Evolutionary conservation across 2,329 filamentous ascomycete genomes (phyloP).

Genomic region (Neophaeococcomyces aloes): DNA sequence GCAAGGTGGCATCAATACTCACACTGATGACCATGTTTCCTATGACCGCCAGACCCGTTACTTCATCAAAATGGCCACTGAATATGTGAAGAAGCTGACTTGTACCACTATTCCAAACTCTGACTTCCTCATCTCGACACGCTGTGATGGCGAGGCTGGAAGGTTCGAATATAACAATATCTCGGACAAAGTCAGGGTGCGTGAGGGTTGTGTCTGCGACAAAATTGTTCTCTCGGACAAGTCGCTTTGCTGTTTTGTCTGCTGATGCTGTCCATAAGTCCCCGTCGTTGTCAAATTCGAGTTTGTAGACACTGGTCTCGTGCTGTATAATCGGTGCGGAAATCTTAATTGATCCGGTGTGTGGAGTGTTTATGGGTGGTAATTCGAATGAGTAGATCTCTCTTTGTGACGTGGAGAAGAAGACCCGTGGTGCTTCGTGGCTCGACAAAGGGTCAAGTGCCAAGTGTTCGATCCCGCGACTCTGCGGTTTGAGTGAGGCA

Average conservation of each 20-base stretch:
- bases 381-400: conserved; percentile 58
- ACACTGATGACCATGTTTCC: conserved; percentile 58
- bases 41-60: conserved; percentile 64
- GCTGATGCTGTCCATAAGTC: conserved; percentile 91
- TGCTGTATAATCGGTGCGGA: conserved; percentile 57
- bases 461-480: conserved; percentile 69
- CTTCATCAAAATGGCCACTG: conserved; percentile 82
- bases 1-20: conserved; percentile 79
- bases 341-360: conserved; percentile 46
- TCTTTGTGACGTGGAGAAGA: conserved; percentile 71
- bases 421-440: conserved; percentile 39
- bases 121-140: conserved; percentile 81
- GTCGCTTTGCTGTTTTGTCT: conserved; percentile 75
- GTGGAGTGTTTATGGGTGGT: conserved; percentile 21
- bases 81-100: conserved; percentile 65
- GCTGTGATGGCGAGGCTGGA: conserved; percentile 75
- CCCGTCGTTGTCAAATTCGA: conserved; percentile 60
- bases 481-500: conserved; percentile 67
- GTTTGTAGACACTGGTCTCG: conserved; percentile 78
- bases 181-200: conserved; percentile 85
- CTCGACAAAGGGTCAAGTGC: conserved; percentile 59
- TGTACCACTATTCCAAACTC: conserved; percentile 69
- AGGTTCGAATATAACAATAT: conserved; percentile 58
- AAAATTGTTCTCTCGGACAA: conserved; percentile 60
- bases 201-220: conserved; percentile 58